Percentiles rank a stretch among this genome's conserved stretches.
Evolutionary conservation across 176 grass and related monocot genomes (phyloP).

Genomic region (Stipa capillata): DNA sequence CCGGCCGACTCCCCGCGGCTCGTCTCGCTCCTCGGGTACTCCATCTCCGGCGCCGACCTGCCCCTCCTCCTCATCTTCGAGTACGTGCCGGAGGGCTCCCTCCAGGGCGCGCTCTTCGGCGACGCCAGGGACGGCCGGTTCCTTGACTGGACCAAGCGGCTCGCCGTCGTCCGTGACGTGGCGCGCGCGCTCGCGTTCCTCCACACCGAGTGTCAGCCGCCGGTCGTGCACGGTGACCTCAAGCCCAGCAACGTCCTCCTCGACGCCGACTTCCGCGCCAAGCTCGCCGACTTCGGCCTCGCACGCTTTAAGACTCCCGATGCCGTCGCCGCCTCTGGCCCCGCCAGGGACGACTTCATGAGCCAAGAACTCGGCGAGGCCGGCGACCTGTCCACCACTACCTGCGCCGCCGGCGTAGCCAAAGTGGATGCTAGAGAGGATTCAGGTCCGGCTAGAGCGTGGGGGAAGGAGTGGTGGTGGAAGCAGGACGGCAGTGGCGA

Average conservation of each 20-base stretch:
- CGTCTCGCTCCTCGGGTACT: constrained; percentile 50
- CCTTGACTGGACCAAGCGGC: constrained; percentile 43
- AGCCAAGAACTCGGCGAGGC: constrained; percentile 75
- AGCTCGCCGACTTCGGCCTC: constrained; percentile 80
- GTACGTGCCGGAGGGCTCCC: constrained; percentile 63
- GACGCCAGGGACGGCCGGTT: not conserved
- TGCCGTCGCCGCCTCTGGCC: not conserved
- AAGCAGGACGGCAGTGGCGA: constrained; percentile 68
- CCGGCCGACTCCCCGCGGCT: constrained; percentile 26
- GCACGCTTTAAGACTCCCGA: constrained; percentile 60
- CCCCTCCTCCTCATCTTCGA: constrained; percentile 54
- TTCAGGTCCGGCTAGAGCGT: not conserved
- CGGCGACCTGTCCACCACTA: not conserved
- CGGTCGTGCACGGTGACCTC: constrained; percentile 80
- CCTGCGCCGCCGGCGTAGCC: not conserved
- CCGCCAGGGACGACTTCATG: constrained; percentile 41
- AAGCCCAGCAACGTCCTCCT: constrained; percentile 96
- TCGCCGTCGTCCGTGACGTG: constrained; percentile 51
- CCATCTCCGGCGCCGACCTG: not conserved
- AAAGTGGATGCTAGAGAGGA: constrained; percentile 1
- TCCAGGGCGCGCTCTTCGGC: constrained; percentile 55
- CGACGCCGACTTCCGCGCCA: constrained; percentile 49
- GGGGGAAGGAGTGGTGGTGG: constrained; percentile 87
- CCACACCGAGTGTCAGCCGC: constrained; percentile 60
- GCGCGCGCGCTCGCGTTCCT: constrained; percentile 63